Conservation (phyloP, 805 yeast genomes). For the Metschnikowia colocasiae region DNA sequence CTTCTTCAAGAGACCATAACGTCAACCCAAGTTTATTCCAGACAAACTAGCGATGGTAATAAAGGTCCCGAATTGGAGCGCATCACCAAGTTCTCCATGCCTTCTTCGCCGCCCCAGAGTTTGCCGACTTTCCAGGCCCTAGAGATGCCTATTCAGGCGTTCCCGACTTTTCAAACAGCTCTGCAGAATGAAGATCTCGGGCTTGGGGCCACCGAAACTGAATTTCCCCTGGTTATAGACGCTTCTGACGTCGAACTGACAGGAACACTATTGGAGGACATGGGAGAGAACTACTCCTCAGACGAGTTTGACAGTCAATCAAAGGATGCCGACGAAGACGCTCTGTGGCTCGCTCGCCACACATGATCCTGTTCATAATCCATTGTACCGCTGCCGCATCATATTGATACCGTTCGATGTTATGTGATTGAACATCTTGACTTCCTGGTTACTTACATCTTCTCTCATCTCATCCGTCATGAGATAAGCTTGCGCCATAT, state of each 20-base stretch:
- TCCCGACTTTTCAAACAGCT: background rate
- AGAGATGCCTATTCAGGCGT: background rate
- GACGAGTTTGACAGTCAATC: background rate
- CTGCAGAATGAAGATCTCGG: background rate
- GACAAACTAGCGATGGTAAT: background rate
- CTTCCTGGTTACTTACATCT: background rate
- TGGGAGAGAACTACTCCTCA: slow-evolving; percentile 1
- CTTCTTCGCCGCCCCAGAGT: slow-evolving; percentile 14
- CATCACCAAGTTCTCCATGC: slow-evolving; percentile 1
- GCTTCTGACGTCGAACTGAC: slow-evolving; percentile 33
- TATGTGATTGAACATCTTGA: slow-evolving; percentile 5
- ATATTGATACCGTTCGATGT: slow-evolving; percentile 3
- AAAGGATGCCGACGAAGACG: slow-evolving; percentile 3
- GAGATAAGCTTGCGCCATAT: slow-evolving; percentile 7
- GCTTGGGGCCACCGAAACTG: background rate
- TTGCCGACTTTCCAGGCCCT: background rate
- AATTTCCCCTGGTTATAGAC: slow-evolving; percentile 24
- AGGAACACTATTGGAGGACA: slow-evolving; percentile 20
- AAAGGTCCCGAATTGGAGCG: background rate
- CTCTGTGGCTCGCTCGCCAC: slow-evolving; percentile 12
- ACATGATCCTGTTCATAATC: background rate
- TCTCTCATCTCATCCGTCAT: slow-evolving; percentile 5
- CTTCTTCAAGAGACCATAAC: slow-evolving; percentile 15
- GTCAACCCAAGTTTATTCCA: slow-evolving; percentile 11
- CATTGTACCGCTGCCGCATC: slow-evolving; percentile 3